A percentile compares a stretch with the other conserved stretches of the same genome.
Evolutionary conservation across 2,329 filamentous ascomycete species (phyloP).

Genomic region (Dactylellina parvicollis): DNA sequence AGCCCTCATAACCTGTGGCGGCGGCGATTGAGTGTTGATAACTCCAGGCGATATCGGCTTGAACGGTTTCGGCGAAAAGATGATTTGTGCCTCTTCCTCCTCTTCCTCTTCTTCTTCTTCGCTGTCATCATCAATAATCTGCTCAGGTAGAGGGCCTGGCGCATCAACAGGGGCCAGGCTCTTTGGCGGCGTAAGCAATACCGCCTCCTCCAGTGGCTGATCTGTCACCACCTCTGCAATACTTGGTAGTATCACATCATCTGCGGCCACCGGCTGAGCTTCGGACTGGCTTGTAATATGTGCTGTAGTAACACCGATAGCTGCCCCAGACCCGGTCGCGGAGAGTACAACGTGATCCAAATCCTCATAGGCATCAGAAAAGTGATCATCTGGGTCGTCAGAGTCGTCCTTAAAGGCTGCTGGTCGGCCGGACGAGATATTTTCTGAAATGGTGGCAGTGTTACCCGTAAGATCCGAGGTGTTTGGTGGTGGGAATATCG

Average conservation of each 20-base stretch:
- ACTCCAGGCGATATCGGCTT: constrained; percentile 40
- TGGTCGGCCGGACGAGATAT: constrained; percentile 36
- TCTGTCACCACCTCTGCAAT: constrained; percentile 42
- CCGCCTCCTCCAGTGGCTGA: constrained; percentile 11
- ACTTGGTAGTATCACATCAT: constrained; percentile 30
- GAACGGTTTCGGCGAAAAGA: constrained; percentile 44
- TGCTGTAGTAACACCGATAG: constrained; percentile 33
- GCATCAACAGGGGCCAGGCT: constrained; percentile 16
- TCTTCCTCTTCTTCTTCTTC: constrained; percentile 9
- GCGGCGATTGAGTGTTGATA: constrained; percentile 28
- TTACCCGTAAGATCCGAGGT: constrained; percentile 19
- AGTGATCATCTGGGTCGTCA: constrained; percentile 43
- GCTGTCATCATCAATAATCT: constrained; percentile 20
- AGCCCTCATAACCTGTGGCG: background rate
- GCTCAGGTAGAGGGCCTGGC: constrained; percentile 27
- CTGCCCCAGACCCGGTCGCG: constrained; percentile 37
- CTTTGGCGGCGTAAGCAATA: constrained; percentile 17
- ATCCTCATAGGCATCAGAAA: constrained; percentile 50
- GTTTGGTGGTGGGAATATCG: constrained; percentile 35
- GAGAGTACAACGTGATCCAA: constrained; percentile 47
- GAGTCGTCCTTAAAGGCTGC: constrained; percentile 39
- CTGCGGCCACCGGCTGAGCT: constrained; percentile 2
- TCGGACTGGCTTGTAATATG: constrained; percentile 1
- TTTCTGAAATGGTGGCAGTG: constrained; percentile 29
- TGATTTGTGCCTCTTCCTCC: constrained; percentile 1